A percentile compares a stretch with the other conserved stretches of the same genome.
These are phyloP conservation scores for Alternaria hordeiaustralica DNA, from an alignment of 2,329 filamentous ascomycete species.

Conservation along the genomic window DNA sequence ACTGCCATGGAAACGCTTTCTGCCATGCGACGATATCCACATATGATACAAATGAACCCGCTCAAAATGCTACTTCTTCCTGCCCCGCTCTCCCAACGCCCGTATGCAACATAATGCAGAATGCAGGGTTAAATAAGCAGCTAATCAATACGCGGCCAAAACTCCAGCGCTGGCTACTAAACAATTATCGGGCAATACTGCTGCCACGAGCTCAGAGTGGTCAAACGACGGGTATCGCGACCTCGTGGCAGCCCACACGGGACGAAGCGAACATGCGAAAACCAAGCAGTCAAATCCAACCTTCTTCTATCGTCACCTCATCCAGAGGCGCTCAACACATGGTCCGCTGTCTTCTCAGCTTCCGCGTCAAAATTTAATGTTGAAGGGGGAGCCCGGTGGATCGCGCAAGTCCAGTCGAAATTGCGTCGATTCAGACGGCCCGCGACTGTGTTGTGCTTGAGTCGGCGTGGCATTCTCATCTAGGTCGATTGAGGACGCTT, in stretches of 20 bases:
- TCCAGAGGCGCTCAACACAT: constrained; percentile 16
- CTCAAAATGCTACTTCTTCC: constrained; percentile 25
- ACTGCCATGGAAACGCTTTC: constrained; percentile 13
- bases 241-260: constrained; percentile 37
- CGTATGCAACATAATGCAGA: constrained; percentile 32
- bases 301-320: constrained; percentile 28
- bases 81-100: constrained; percentile 18
- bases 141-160: constrained; percentile 31
- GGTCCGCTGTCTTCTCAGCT: constrained; percentile 1
- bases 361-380: constrained; percentile 45
- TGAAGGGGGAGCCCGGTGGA: constrained; percentile 47
- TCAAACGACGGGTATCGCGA: constrained; percentile 45
- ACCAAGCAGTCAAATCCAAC: constrained; percentile 29
- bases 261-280: constrained; percentile 38
- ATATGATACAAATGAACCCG: constrained; percentile 31
- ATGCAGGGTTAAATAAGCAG: constrained; percentile 28
- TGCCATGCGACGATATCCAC: constrained; percentile 14
- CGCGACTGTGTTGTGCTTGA: constrained; percentile 42
- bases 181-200: constrained; percentile 31
- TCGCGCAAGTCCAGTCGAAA: constrained; percentile 46
- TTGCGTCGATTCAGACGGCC: constrained; percentile 38
- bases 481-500: constrained; percentile 31
- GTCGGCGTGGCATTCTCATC: constrained; percentile 44
- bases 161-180: constrained; percentile 45
- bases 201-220: constrained; percentile 40